Conservation (phyloP, 768 basidiomycete species). For the Suillus tomentosus region DNA sequence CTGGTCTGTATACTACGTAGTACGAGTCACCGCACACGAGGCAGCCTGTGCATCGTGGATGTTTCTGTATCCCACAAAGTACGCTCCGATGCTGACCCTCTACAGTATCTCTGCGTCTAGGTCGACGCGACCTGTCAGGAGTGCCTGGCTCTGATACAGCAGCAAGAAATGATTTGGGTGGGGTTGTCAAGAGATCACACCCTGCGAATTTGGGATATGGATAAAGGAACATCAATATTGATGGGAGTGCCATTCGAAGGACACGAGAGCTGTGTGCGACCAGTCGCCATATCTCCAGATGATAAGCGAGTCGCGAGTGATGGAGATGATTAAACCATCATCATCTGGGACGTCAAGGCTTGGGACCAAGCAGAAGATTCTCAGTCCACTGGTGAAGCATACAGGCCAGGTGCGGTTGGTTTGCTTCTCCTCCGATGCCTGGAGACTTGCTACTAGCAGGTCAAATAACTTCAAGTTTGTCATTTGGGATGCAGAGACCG, state of each 20-base stretch:
- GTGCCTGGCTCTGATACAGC: not conserved
- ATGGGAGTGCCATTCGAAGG: not conserved
- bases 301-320: conserved; percentile 15
- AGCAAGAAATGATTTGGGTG: not conserved
- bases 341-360: not conserved
- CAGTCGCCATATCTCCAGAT: conserved; percentile 19
- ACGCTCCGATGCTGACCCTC: not conserved
- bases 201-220: not conserved
- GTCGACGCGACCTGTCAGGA: not conserved
- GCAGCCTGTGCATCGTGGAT: not conserved
- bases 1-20: not conserved
- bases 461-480: not conserved
- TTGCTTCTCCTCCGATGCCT: not conserved
- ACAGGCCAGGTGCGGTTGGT: not conserved
- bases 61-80: not conserved
- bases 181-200: not conserved
- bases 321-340: conserved; percentile 12
- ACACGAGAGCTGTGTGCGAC: not conserved
- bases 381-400: not conserved
- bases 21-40: not conserved
- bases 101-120: not conserved
- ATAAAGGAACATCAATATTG: not conserved
- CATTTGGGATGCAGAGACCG: not conserved
- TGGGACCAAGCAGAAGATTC: not conserved
- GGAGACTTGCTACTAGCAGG: not conserved